Base-by-base conservation (phyloP, 805 yeast species). In the Soucietia sequanensis region DNA sequence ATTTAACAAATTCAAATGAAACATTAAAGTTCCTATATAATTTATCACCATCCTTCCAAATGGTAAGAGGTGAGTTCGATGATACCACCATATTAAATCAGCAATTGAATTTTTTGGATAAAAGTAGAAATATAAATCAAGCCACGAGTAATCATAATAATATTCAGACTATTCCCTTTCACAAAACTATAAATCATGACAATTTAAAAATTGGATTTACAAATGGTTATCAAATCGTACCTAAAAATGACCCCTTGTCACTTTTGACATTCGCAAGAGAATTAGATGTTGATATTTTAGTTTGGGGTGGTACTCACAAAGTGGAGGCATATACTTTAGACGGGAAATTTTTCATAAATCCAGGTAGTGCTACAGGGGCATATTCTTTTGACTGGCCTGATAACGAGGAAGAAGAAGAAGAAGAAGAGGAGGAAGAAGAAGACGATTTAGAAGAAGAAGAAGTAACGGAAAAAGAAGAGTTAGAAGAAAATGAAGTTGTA, bases 361-460 rank as follows among this genome's bases (percentile, higher is more conserved):
- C 99, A 0, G 99, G 99, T 0, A 84, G 95, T 54, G 95, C 95
- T 27, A 90, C 97, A 0, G 99, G 99, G 17, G 96, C 97, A 0
- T 78, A 75, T 45, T 73, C 75, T 27, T 74, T 84, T 21, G 62
- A 58, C 32, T 82, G 80, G 50, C 78, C 80, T 62, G 80, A 80
- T 38, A 70, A 67, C 5, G 72, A 69, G 2, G 78, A 74, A 13
- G 61, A 53, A 1, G 81, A 73, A 3, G 70, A 72, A 3, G 64
- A 55, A 4, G 61, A 54, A 2, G 50, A 41, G 16, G 48, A 45
- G n/a, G 47, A 32, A 16, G 69, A 55, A 4, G 62, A 58, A 6
- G 46, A 38, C 8, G 64, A 59, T 8, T 66, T 57, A 8, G 54
- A 55, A 9, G 55, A 53, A 4, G 46, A 58, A 18, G 50, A 48